A percentile compares a stretch with the other conserved stretches of the same genome.
Conservation (phyloP, 192 early-diverging fungal genomes). For the Gigaspora rosea region DNA sequence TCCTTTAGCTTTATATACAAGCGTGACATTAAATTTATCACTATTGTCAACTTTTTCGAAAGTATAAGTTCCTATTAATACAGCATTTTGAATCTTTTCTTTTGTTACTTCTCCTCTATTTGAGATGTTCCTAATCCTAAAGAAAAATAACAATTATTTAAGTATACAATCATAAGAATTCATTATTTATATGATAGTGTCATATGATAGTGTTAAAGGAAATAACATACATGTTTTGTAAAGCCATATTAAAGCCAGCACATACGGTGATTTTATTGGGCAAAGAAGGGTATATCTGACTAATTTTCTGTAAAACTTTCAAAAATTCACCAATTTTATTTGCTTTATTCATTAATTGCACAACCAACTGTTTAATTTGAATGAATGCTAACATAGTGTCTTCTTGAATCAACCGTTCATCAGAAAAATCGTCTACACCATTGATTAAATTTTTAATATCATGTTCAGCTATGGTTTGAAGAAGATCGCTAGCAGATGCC, state of each 20-base stretch:
- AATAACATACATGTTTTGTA: constrained; percentile 18
- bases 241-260: constrained; percentile 1
- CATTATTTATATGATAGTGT: too few species aligned
- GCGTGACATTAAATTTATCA: constrained; percentile 20
- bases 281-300: neutral
- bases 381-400: constrained; percentile 8
- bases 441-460: constrained; percentile 32
- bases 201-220: too few species aligned
- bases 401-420: constrained; percentile 31
- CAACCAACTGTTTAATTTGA: constrained; percentile 24
- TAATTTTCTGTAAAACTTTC: neutral
- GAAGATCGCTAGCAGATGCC: neutral
- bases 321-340: neutral
- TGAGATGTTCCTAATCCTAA: neutral
- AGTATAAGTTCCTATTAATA: constrained; percentile 8
- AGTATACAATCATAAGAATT: too few species aligned
- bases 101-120: constrained; percentile 25
- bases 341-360: constrained; percentile 7
- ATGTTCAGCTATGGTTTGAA: neutral
- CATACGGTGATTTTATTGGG: constrained; percentile 16
- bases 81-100: constrained; percentile 28
- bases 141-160: too few species aligned
- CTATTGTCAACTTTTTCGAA: neutral
- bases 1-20: neutral
- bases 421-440: constrained; percentile 11